A percentile compares a stretch with the other conserved stretches of the same genome.
Conservation (phyloP, 1,284 basidiomycete genomes). For the Austropuccinia psidii region DNA sequence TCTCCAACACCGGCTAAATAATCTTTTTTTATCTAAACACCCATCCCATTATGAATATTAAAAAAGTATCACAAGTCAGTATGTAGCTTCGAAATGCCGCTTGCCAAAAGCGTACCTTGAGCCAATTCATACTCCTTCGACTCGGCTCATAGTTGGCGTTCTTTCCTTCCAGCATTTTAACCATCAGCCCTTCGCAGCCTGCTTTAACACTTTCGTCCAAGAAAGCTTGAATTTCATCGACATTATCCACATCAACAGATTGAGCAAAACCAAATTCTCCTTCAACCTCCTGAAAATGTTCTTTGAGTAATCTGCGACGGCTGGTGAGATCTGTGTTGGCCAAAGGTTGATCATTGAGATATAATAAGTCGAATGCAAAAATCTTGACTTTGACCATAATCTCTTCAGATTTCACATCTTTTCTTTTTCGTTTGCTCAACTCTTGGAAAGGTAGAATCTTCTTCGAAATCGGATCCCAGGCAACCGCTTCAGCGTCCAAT, state of each 20-base stretch:
- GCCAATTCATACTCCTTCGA: constrained; percentile 89
- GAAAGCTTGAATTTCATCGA: constrained; percentile 90
- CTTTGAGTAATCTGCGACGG: constrained; percentile 65
- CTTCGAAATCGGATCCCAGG: constrained; percentile 70
- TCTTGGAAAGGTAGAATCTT: constrained; percentile 94
- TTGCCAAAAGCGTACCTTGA: constrained; percentile 75
- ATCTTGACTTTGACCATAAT: constrained; percentile 92
- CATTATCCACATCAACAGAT: constrained; percentile 76
- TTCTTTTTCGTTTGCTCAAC: constrained; percentile 85
- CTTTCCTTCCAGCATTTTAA: constrained; percentile 90
- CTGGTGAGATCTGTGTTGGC: constrained; percentile 59
- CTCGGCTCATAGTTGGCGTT: constrained; percentile 93
- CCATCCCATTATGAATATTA: background rate
- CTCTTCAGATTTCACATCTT: constrained; percentile 93
- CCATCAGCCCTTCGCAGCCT: constrained; percentile 98
- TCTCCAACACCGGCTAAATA: constrained; percentile 96
- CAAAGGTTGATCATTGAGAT: constrained; percentile 70
- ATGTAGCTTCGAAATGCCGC: too few relatives aligned
- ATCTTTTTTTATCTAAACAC: constrained; percentile 86
- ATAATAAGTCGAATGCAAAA: constrained; percentile 90
- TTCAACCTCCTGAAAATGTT: constrained; percentile 72
- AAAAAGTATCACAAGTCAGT: background rate
- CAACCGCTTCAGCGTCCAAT: constrained; percentile 91
- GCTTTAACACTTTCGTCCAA: constrained; percentile 94
- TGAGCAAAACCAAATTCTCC: constrained; percentile 91